Evolutionary conservation across 208 protist species (phyloP).

Genomic region (Leishmania mexicana): DNA sequence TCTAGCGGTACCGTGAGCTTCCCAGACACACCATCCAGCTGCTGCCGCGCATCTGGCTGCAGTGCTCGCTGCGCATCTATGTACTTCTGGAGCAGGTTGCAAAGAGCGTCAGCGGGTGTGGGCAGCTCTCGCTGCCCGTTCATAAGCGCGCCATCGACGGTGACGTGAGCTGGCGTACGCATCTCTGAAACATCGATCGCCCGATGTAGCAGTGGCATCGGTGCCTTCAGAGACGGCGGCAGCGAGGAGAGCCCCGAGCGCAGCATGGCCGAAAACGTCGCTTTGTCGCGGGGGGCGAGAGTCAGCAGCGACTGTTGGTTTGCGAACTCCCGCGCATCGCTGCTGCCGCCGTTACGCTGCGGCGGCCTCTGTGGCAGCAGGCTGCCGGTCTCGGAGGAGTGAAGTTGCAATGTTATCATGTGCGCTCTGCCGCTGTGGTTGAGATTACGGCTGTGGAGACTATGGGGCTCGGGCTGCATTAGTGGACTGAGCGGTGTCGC

Average conservation of each 20-base stretch:
- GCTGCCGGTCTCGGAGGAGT: background rate
- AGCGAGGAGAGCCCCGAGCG: background rate
- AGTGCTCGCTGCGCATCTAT: constrained; percentile 22
- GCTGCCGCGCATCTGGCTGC: constrained; percentile 2
- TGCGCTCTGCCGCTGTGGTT: background rate
- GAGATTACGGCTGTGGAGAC: background rate
- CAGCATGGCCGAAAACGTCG: background rate
- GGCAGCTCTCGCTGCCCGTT: background rate
- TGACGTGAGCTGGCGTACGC: background rate
- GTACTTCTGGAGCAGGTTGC: constrained; percentile 19
- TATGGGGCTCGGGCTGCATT: background rate
- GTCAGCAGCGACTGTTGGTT: background rate
- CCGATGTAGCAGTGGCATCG: background rate
- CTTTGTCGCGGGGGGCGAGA: background rate
- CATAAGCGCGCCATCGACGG: background rate
- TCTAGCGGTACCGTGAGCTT: background rate
- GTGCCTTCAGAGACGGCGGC: background rate
- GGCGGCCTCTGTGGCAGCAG: too few relatives aligned
- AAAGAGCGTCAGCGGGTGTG: background rate
- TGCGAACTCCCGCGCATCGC: background rate
- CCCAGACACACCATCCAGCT: background rate
- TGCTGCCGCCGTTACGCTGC: background rate
- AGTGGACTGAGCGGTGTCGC: background rate
- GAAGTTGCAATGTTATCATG: background rate
- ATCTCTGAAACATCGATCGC: background rate